A percentile compares a stretch with the other conserved stretches of the same genome.
phyloP scores from a whole-genome alignment of 2,329 filamentous ascomycete genomes.

The Aspergillus versicolor region DNA sequence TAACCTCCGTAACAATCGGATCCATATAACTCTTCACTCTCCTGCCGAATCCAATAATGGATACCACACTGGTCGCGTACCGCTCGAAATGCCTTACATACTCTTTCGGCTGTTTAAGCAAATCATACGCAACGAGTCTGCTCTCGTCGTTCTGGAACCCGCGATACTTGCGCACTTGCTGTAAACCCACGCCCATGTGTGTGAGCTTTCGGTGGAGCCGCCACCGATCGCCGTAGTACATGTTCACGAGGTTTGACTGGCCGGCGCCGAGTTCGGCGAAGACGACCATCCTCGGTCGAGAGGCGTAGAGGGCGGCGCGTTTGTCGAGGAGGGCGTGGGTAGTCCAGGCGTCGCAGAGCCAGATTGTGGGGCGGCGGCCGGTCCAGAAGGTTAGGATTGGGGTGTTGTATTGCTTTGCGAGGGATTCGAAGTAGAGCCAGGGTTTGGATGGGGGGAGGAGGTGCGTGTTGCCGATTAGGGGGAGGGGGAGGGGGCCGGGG shows the following conservation, averaged over 20 bases:
- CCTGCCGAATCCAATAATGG: not conserved
- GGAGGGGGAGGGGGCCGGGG: not conserved
- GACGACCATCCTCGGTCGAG: not conserved
- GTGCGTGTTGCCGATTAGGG: not conserved
- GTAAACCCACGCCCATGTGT: not conserved
- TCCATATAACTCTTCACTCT: not conserved
- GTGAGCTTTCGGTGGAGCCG: not conserved
- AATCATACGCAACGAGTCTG: not conserved
- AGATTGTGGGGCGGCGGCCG: not conserved
- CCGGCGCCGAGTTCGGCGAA: not conserved
- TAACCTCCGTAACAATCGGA: not conserved
- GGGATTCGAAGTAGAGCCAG: not conserved
- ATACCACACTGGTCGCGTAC: not conserved
- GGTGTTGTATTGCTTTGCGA: not conserved
- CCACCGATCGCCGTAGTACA: not conserved
- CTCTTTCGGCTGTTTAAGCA: not conserved
- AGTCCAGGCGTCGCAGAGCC: not conserved
- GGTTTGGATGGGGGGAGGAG: not conserved
- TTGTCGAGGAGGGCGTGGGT: not conserved
- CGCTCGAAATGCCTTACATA: not conserved
- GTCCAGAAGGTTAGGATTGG: not conserved
- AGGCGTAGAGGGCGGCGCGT: not conserved
- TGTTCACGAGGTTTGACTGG: not conserved
- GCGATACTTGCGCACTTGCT: not conserved
- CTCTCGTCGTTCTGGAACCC: not conserved